phyloP scores from a whole-genome alignment of 441 rosid genomes.

The Pelargonium cotyledonis region DNA sequence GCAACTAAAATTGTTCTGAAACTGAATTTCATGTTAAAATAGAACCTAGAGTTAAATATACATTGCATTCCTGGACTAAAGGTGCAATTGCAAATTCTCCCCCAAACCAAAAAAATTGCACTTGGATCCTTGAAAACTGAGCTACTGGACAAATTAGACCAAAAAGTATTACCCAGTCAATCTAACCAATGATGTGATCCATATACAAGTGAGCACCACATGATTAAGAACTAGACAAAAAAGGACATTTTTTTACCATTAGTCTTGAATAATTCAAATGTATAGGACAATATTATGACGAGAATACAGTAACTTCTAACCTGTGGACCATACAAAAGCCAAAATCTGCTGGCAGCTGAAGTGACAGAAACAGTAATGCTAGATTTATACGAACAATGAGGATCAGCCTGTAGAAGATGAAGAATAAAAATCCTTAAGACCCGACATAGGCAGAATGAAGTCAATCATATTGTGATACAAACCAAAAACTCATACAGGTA shows the following conservation, averaged over 20 bases:
- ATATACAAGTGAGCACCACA: neutral
- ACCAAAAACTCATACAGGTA: constrained; percentile 11
- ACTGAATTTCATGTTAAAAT: neutral
- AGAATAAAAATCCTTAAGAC: too few relatives aligned
- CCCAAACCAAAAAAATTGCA: neutral
- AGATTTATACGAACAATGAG: constrained; percentile 83
- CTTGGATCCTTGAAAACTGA: neutral
- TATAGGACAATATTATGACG: neutral
- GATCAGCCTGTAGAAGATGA: constrained; percentile 67
- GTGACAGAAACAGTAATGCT: constrained; percentile 56
- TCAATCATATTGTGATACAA: constrained; percentile 9
- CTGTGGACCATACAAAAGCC: constrained; percentile 71
- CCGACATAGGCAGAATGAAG: constrained; percentile 3
- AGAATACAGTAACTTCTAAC: constrained; percentile 25
- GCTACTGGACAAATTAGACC: neutral
- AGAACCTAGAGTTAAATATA: neutral
- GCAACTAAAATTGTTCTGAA: neutral
- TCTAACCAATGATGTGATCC: neutral
- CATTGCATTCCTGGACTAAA: neutral
- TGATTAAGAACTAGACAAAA: neutral
- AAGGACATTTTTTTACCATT: neutral
- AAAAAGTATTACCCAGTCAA: neutral
- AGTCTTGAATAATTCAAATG: constrained; percentile 4
- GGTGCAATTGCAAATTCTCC: neutral
- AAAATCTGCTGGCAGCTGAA: constrained; percentile 68